Evolutionary conservation across 257 asterid genomes (phyloP).

Genomic region (Buddleja alternifolia): DNA sequence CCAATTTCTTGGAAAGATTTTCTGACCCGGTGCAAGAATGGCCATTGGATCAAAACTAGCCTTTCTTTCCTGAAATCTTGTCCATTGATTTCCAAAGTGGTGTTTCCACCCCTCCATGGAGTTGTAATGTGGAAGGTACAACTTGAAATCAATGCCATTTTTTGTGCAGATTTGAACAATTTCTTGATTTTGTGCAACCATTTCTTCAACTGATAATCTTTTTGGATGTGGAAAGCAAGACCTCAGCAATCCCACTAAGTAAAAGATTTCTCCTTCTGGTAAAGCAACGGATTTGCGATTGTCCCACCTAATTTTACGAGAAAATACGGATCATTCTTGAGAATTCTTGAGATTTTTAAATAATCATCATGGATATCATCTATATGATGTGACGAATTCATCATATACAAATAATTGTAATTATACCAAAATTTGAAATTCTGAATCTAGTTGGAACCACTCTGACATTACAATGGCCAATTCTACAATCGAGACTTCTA

Average conservation of each 20-base stretch:
- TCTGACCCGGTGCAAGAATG: conserved; percentile 92
- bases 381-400: too few species aligned
- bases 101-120: conserved; percentile 67
- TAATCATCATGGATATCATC: not conserved
- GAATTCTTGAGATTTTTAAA: not conserved
- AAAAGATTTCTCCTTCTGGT: conserved; percentile 73
- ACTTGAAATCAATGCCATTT: conserved; percentile 62
- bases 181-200: conserved; percentile 73
- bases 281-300: conserved; percentile 63
- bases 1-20: conserved; percentile 68
- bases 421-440: too few species aligned
- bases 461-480: too few species aligned
- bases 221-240: conserved; percentile 58
- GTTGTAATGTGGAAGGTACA: conserved; percentile 81
- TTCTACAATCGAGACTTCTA: too few species aligned
- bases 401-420: too few species aligned
- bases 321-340: too few species aligned
- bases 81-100: conserved; percentile 85
- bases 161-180: conserved; percentile 56
- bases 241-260: conserved; percentile 76
- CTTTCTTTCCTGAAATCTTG: conserved; percentile 72
- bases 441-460: too few species aligned
- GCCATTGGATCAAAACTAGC: conserved; percentile 79
- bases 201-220: conserved; percentile 55
- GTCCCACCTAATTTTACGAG: conserved; percentile 65